Percentiles rank a stretch among this genome's conserved stretches.
Evolutionary conservation across 352 stramenopile species (phyloP).

Genomic region (Phytophthora vignae): DNA sequence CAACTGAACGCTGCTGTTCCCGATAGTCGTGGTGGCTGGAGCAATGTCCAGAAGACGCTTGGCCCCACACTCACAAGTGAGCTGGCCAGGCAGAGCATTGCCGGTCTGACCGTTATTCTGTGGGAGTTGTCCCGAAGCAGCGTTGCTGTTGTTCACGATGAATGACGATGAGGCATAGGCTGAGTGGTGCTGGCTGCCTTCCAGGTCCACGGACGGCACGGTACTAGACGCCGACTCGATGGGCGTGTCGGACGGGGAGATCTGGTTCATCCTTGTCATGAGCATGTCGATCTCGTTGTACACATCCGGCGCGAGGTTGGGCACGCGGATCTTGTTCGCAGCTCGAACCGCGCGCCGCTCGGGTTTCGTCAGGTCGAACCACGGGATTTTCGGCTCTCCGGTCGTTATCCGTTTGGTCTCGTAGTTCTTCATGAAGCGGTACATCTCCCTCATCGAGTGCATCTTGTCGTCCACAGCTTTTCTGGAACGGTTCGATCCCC

Average conservation of each 20-base stretch:
- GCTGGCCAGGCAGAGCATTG: constrained; percentile 22
- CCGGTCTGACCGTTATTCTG: constrained; percentile 8
- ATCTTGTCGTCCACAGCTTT: constrained; percentile 81
- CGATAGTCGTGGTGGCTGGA: neutral
- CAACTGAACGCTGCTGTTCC: constrained; percentile 6
- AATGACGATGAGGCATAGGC: constrained; percentile 13
- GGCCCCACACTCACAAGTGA: constrained; percentile 28
- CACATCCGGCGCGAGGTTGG: constrained; percentile 49
- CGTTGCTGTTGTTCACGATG: constrained; percentile 10
- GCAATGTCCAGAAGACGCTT: constrained; percentile 29
- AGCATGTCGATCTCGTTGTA: constrained; percentile 56
- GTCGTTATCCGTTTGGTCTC: constrained; percentile 37
- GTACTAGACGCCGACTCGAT: constrained; percentile 13
- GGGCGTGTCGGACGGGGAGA: constrained; percentile 22
- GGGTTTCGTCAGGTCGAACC: constrained; percentile 67
- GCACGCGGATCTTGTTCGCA: constrained; percentile 49
- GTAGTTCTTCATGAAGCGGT: constrained; percentile 64
- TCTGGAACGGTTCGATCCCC: constrained; percentile 55
- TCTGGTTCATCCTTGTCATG: constrained; percentile 45
- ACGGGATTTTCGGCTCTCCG: constrained; percentile 41
- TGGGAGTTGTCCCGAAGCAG: neutral
- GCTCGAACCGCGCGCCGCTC: constrained; percentile 54
- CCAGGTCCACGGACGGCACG: constrained; percentile 17
- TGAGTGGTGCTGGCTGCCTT: constrained; percentile 26
- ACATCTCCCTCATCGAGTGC: constrained; percentile 84